These are phyloP conservation scores for Clitoria ternatea DNA, from an alignment of 306 rosid genomes.

Conservation along the genomic window DNA sequence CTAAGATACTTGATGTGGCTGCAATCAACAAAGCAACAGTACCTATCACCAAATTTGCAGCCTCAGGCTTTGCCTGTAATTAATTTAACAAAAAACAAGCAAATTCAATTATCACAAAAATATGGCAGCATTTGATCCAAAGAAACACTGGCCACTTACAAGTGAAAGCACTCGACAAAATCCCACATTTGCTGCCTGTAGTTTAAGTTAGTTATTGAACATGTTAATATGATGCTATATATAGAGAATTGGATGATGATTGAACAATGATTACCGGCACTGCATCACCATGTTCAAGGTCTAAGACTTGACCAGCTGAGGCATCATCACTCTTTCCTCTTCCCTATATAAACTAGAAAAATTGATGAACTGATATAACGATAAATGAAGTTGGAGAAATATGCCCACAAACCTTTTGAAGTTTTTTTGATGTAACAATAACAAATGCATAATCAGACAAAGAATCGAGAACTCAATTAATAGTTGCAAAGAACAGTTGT, in stretches of 20 bases:
- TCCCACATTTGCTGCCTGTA: conserved; percentile 68
- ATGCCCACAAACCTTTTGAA: not conserved
- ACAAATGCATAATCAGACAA: not conserved
- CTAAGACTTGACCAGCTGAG: conserved; percentile 31
- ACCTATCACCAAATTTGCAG: conserved; percentile 50
- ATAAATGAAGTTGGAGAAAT: conserved; percentile 2
- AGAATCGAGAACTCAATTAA: not conserved
- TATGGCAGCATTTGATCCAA: conserved; percentile 4
- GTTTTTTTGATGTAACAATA: not conserved
- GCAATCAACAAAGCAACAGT: conserved; percentile 66
- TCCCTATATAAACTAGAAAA: conserved; percentile 22
- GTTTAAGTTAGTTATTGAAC: conserved; percentile 23
- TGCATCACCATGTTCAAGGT: conserved; percentile 65
- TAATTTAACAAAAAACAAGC: not conserved
- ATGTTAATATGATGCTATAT: not conserved
- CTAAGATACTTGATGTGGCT: conserved; percentile 62
- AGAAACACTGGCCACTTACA: conserved; percentile 43
- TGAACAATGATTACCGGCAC: conserved; percentile 44
- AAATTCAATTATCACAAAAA: conserved; percentile 11
- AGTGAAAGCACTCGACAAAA: conserved; percentile 53
- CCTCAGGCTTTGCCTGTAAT: conserved; percentile 66
- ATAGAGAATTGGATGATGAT: not conserved
- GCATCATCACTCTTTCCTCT: conserved; percentile 39
- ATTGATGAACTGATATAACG: not conserved
- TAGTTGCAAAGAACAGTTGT: not conserved